Percentiles rank a stretch among this genome's conserved stretches.
Evolutionary conservation across 768 basidiomycete species (phyloP).

Genomic region (Boletus sp.): DNA sequence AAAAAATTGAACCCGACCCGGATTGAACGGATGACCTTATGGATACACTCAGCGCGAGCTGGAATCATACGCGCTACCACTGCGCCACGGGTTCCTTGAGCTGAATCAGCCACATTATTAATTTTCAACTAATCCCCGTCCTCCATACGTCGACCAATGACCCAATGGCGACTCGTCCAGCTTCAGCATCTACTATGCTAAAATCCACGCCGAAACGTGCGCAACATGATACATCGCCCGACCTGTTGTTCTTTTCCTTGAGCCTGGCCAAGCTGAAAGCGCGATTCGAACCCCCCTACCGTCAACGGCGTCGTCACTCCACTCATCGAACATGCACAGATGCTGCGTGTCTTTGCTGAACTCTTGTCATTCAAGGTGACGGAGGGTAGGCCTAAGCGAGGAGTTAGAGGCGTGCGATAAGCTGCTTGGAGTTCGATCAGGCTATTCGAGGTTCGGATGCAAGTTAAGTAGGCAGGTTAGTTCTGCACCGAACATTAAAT

Average conservation of each 20-base stretch:
- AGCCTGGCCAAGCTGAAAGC: no score
- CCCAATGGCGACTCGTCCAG: not conserved
- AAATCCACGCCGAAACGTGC: not conserved
- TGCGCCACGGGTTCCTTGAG: conserved; percentile 34
- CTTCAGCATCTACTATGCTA: not conserved
- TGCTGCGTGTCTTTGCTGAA: conserved; percentile 16
- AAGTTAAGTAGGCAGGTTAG: not conserved
- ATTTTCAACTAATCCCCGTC: no score
- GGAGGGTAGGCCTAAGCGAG: conserved; percentile 6
- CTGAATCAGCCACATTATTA: fast-evolving
- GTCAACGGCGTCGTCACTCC: no score
- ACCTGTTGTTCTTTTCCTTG: no score
- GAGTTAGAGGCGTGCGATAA: conserved; percentile 18
- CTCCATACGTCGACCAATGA: no score
- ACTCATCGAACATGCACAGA: conserved; percentile 6
- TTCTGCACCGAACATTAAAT: conserved; percentile 1
- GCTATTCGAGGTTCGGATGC: conserved; percentile 9
- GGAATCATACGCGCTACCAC: conserved; percentile 42
- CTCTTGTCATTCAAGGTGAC: conserved; percentile 8
- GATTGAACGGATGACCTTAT: conserved; percentile 48
- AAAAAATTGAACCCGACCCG: conserved; percentile 39
- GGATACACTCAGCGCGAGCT: conserved; percentile 27
- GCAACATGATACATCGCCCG: not conserved
- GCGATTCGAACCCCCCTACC: no score
- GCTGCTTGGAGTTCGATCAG: conserved; percentile 21